A percentile compares a stretch with the other conserved stretches of the same genome.
phyloP scores from a whole-genome alignment of 179 eudicot genomes.

The Gypsophila paniculata region DNA sequence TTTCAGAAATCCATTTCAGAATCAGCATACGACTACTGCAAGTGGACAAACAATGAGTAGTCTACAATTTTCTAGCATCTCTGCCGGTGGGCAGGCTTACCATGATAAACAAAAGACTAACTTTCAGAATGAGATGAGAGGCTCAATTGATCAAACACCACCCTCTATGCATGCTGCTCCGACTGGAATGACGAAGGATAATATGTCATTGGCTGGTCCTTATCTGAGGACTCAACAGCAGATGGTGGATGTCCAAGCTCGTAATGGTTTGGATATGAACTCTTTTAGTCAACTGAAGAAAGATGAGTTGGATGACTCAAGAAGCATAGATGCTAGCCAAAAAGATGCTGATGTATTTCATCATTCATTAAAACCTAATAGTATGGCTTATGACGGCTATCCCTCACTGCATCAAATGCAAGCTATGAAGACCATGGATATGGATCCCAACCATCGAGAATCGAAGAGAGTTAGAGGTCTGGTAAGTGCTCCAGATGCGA shows the following conservation, averaged over 20 bases:
- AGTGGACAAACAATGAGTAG: slow-evolving; percentile 30
- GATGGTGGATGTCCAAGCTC: slow-evolving; percentile 32
- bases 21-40: slow-evolving; percentile 35
- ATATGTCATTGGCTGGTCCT: slow-evolving; percentile 32
- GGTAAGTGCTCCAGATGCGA: slow-evolving; percentile 30
- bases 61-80: slow-evolving; percentile 31
- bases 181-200: slow-evolving; percentile 44
- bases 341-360: slow-evolving; percentile 73
- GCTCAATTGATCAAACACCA: slow-evolving; percentile 30
- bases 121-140: slow-evolving; percentile 29
- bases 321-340: slow-evolving; percentile 37
- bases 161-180: slow-evolving; percentile 28
- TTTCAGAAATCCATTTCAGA: slow-evolving; percentile 43
- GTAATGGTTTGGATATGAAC: slow-evolving; percentile 30
- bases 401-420: slow-evolving; percentile 62
- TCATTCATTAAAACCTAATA: slow-evolving; percentile 54
- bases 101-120: slow-evolving; percentile 32
- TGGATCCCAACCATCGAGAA: slow-evolving; percentile 47
- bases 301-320: slow-evolving; percentile 30
- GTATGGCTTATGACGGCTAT: slow-evolving; percentile 34
- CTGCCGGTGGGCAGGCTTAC: slow-evolving; percentile 34
- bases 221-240: slow-evolving; percentile 45
- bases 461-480: slow-evolving; percentile 60
- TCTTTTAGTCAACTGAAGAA: slow-evolving; percentile 32
- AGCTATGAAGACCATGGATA: slow-evolving; percentile 42